Percentiles rank a stretch among this genome's conserved stretches.
These are phyloP conservation scores for Xylariaceae sp. DNA, from an alignment of 2,329 filamentous ascomycete species.

Conservation along the genomic window DNA sequence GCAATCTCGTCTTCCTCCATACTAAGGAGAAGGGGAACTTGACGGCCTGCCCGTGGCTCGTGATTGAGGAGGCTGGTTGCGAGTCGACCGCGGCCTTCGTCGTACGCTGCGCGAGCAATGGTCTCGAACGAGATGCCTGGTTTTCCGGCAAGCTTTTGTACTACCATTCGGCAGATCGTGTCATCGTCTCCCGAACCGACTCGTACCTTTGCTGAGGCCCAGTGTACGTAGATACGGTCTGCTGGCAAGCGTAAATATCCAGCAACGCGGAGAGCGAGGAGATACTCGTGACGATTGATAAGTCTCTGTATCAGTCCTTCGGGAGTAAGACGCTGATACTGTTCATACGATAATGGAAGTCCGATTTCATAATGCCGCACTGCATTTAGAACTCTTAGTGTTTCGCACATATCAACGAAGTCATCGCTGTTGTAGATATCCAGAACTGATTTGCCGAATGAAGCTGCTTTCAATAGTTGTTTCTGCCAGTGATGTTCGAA, in stretches of 20 bases:
- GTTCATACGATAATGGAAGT: slow-evolving; percentile 85
- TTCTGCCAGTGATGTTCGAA: slow-evolving; percentile 93
- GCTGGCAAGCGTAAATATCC: slow-evolving; percentile 82
- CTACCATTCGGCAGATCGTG: slow-evolving; percentile 78
- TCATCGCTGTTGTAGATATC: slow-evolving; percentile 98
- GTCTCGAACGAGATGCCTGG: slow-evolving; percentile 93
- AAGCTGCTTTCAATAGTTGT: slow-evolving; percentile 89
- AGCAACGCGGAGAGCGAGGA: slow-evolving; percentile 83
- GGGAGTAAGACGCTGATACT: slow-evolving; percentile 85
- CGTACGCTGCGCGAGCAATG: slow-evolving; percentile 87
- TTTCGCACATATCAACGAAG: slow-evolving; percentile 98
- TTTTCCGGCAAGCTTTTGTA: slow-evolving; percentile 81
- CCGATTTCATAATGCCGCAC: slow-evolving; percentile 89
- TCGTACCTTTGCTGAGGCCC: slow-evolving; percentile 92
- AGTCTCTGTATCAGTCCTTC: slow-evolving; percentile 83
- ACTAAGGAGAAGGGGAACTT: slow-evolving; percentile 85
- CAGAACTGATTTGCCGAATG: slow-evolving; percentile 94
- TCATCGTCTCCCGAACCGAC: slow-evolving; percentile 82
- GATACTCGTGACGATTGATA: slow-evolving; percentile 84
- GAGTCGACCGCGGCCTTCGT: slow-evolving; percentile 84
- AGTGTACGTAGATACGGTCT: slow-evolving; percentile 91
- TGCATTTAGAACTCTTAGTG: slow-evolving; percentile 85
- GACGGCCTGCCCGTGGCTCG: slow-evolving; percentile 89
- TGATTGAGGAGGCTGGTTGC: slow-evolving; percentile 90
- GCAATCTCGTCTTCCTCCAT: slow-evolving; percentile 97